Evolutionary conservation across 352 stramenopile species (phyloP), one percentile per base, ranked within the genome.

Genomic region (Globisporangium polare): DNA sequence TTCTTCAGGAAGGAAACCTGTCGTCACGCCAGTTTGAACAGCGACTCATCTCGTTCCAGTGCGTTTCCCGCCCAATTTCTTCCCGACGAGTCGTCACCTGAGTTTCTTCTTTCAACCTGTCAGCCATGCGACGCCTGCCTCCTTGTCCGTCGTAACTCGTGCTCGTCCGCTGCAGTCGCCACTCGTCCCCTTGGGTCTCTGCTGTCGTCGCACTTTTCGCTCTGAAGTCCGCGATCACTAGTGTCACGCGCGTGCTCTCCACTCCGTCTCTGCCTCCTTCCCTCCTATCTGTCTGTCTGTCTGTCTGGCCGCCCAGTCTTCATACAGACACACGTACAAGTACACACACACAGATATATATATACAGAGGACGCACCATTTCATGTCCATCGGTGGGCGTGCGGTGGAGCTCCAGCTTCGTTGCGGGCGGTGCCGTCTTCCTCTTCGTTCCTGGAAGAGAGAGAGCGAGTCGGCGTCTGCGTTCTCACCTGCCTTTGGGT

Each of bases 391-490:
- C 72, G 72, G 67, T 62, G 53, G 69, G 64, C 52, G 71, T 53
- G 52, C 66, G 65, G 49, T 65, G 62, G 52, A 62, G 70, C 72
- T 66, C 70, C 74, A 83, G 74, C 65, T 83, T 83, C 70, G 73
- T 61, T 66, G 60, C 41, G 52, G 52, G 56, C 10, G 52, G 52
- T 37, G 26, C 45, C 39, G 26, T 52, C 57, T 45, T 50, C 27
- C 31, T 33, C 31, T 43, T 18, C 57, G 33, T 15, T 27, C 17
- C 43, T 45, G 46, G 24, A 17, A 7, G 31, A 27, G 26, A 56
- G 17, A 42, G 46, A 31, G 24, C n/a, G 35, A 41, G 33, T 29
- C 33, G 52, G 52, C 52, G 49, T 54, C 49, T 54, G 49, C n/a
- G n/a, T n/a, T n/a, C 49, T 39, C 6, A 12, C 29, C 35, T 12